phyloP scores from a whole-genome alignment of 2,329 filamentous ascomycete genomes.

The Exutisphaerella laricina region DNA sequence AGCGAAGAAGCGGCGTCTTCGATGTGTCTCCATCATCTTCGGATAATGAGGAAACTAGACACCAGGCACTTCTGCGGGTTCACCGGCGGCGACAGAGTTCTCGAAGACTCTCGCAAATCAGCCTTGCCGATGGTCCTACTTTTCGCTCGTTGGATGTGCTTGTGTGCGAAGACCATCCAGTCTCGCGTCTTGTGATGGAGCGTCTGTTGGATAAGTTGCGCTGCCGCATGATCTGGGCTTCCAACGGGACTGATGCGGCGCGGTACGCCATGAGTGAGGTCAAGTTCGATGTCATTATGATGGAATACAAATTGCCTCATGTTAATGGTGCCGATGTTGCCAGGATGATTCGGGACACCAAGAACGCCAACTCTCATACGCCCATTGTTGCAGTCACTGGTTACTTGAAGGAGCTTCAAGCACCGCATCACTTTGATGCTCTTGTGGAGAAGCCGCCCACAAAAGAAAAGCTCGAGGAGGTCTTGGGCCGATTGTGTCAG shows the following conservation, averaged over 20 bases:
- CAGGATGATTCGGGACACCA: slow-evolving; percentile 95
- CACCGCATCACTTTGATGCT: slow-evolving; percentile 91
- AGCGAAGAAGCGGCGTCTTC: slow-evolving; percentile 88
- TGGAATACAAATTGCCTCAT: slow-evolving; percentile 91
- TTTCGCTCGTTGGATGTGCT: slow-evolving; percentile 90
- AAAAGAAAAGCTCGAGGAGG: slow-evolving; percentile 81
- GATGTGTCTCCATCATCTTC: slow-evolving; percentile 97
- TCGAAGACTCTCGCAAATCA: slow-evolving; percentile 87
- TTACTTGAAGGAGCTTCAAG: slow-evolving; percentile 94
- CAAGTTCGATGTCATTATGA: slow-evolving; percentile 98
- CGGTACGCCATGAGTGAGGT: slow-evolving; percentile 94
- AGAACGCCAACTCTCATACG: slow-evolving; percentile 88
- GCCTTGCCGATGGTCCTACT: slow-evolving; percentile 71
- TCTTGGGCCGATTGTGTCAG: slow-evolving; percentile 79
- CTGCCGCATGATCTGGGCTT: slow-evolving; percentile 87
- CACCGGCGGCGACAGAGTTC: slow-evolving; percentile 93
- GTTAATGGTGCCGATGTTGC: slow-evolving; percentile 94
- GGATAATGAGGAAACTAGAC: slow-evolving; percentile 90
- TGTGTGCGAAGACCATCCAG: slow-evolving; percentile 96
- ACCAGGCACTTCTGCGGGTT: slow-evolving; percentile 83
- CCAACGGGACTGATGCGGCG: slow-evolving; percentile 85
- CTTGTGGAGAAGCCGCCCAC: slow-evolving; percentile 96
- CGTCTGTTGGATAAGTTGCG: slow-evolving; percentile 90
- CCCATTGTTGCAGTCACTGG: slow-evolving; percentile 96
- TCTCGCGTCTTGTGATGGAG: slow-evolving; percentile 98